Conservation (phyloP, 768 basidiomycete species). For the Hygrophoropsis aurantiaca region DNA sequence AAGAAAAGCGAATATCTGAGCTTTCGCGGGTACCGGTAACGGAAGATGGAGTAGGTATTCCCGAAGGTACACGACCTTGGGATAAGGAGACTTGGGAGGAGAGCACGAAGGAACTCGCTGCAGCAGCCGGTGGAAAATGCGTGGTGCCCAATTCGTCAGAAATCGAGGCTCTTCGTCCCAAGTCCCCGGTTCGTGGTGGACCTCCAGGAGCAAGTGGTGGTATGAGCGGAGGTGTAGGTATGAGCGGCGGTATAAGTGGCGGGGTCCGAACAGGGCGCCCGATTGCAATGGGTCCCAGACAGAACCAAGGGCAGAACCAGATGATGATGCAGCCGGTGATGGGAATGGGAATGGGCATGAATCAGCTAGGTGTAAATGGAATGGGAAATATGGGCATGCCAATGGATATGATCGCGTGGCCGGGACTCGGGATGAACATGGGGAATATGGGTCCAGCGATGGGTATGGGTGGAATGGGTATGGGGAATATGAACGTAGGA, state of each 20-base stretch:
- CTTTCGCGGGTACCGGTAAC: slow-evolving; percentile 18
- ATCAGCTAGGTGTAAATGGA: slow-evolving; percentile 12
- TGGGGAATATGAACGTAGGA: slow-evolving; percentile 37
- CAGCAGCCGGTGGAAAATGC: slow-evolving; percentile 46
- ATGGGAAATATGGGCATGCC: slow-evolving; percentile 38
- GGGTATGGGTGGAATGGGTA: slow-evolving; percentile 35
- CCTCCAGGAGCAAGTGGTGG: slow-evolving; percentile 22
- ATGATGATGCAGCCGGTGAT: slow-evolving; percentile 41
- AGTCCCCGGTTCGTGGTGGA: slow-evolving; percentile 67
- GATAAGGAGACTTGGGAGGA: slow-evolving; percentile 65
- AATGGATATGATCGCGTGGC: slow-evolving; percentile 33
- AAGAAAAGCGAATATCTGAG: slow-evolving; percentile 50
- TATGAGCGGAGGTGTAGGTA: slow-evolving; percentile 20
- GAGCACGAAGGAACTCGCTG: slow-evolving; percentile 50
- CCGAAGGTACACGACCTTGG: slow-evolving; percentile 44
- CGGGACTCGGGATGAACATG: slow-evolving; percentile 33
- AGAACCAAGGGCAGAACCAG: slow-evolving; percentile 20
- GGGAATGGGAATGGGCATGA: slow-evolving; percentile 40
- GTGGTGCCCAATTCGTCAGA: slow-evolving; percentile 77
- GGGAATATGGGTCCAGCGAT: slow-evolving; percentile 39
- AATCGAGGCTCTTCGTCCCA: slow-evolving; percentile 82
- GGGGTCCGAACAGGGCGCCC: slow-evolving; percentile 15
- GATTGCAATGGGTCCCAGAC: slow-evolving; percentile 8
- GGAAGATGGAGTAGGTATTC: slow-evolving; percentile 28
- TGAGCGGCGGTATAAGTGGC: slow-evolving; percentile 16